A percentile compares a stretch with the other conserved stretches of the same genome.
These are phyloP conservation scores for Filobasidium floriforme DNA, from an alignment of 768 basidiomycete genomes.

Conservation along the genomic window DNA sequence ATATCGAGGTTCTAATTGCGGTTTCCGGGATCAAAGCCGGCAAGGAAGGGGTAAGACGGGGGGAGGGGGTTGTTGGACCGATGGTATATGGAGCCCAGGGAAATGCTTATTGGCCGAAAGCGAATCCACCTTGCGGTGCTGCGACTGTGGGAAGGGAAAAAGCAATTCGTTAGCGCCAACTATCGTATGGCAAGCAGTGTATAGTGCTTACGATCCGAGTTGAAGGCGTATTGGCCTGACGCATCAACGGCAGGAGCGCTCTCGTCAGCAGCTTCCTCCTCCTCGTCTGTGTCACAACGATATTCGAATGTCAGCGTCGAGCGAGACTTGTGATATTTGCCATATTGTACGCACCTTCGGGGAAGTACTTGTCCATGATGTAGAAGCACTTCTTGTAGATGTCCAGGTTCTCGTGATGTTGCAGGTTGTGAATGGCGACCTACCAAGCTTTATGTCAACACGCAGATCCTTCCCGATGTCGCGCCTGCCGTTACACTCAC, in stretches of 20 bases:
- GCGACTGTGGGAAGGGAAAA: slow-evolving; percentile 53
- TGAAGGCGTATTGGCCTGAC: slow-evolving; percentile 48
- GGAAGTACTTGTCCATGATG: slow-evolving; percentile 76
- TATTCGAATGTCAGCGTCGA: neutral
- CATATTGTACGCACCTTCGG: slow-evolving; percentile 49
- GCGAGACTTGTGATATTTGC: too few species aligned
- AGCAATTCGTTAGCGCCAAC: slow-evolving; percentile 41
- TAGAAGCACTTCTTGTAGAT: slow-evolving; percentile 99
- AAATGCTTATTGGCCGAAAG: slow-evolving; percentile 55
- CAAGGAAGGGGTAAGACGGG: neutral
- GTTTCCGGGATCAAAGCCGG: slow-evolving; percentile 5
- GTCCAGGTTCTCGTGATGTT: slow-evolving; percentile 98
- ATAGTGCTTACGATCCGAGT: slow-evolving; percentile 37
- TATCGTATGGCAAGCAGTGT: slow-evolving; percentile 50
- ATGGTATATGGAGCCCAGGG: neutral
- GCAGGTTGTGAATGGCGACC: slow-evolving; percentile 86
- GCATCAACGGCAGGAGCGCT: slow-evolving; percentile 58
- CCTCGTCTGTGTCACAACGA: slow-evolving; percentile 53
- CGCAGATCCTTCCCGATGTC: neutral
- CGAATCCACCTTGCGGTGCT: slow-evolving; percentile 92
- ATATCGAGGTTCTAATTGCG: slow-evolving; percentile 3
- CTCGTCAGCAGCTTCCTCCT: slow-evolving; percentile 78
- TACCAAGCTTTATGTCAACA: neutral
- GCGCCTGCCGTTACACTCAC: slow-evolving; percentile 44
- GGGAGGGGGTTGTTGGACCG: neutral